These are phyloP conservation scores for Diospyros kaki DNA, from an alignment of 148 eudicot genomes.

Conservation along the genomic window DNA sequence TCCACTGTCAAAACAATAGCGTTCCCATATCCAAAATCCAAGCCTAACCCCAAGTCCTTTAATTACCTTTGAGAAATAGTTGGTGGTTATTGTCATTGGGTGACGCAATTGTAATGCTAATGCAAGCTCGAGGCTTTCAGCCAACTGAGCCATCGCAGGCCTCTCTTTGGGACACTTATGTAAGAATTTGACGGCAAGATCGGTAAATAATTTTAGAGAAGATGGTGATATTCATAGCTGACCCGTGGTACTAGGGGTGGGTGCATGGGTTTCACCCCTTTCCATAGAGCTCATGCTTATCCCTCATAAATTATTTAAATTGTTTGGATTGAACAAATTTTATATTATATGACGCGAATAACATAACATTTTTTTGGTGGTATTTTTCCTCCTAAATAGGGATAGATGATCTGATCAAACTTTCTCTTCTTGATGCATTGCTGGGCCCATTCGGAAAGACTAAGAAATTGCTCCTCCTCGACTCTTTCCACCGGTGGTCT, in stretches of 20 bases:
- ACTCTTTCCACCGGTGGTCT: background rate
- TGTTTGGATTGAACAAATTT: no score
- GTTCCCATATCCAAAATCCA: no score
- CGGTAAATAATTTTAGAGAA: background rate
- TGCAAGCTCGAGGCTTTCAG: background rate
- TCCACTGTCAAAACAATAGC: no score
- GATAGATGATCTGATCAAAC: background rate
- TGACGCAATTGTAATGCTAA: background rate
- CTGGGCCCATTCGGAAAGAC: background rate
- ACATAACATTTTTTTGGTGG: background rate
- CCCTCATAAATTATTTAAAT: no score
- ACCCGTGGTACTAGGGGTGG: no score
- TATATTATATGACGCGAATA: no score
- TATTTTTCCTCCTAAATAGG: background rate
- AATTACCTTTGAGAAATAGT: no score
- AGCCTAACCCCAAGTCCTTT: no score
- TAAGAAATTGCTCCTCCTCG: background rate
- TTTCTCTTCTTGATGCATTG: background rate
- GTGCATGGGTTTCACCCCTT: no score
- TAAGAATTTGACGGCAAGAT: background rate
- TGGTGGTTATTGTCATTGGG: background rate
- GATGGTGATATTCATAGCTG: no score
- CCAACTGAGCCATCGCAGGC: background rate
- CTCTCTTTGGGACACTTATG: background rate
- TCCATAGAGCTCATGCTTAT: no score